A percentile compares a stretch with the other conserved stretches of the same genome.
Conservation (phyloP, 257 asterid genomes). For the Plantago elongata region DNA sequence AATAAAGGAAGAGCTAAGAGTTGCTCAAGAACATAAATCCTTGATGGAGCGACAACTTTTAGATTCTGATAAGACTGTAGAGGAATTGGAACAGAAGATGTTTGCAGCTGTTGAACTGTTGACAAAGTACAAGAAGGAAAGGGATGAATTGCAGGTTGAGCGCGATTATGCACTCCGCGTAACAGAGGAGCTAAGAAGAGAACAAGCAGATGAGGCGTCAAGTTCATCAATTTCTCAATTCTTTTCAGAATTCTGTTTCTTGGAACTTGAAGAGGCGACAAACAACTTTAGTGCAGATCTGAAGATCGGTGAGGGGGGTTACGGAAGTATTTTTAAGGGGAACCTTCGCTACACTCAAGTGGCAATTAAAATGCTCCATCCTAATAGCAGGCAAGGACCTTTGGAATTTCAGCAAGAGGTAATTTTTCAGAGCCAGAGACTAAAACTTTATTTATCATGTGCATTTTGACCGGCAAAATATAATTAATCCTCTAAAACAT, state of each 20-base stretch:
- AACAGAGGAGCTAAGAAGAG: slow-evolving; percentile 55
- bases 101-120: slow-evolving; percentile 67
- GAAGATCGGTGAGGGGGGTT: slow-evolving; percentile 89
- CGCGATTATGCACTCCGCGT: slow-evolving; percentile 57
- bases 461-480: background rate
- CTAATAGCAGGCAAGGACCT: slow-evolving; percentile 74
- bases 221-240: slow-evolving; percentile 45
- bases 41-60: slow-evolving; percentile 53
- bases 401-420: slow-evolving; percentile 88
- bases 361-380: slow-evolving; percentile 70
- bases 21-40: slow-evolving; percentile 48
- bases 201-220: slow-evolving; percentile 50
- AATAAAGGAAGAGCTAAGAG: slow-evolving; percentile 39
- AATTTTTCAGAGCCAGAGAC: slow-evolving; percentile 13
- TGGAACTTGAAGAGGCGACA: slow-evolving; percentile 81
- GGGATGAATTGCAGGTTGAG: slow-evolving; percentile 62
- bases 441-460: background rate
- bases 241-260: slow-evolving; percentile 60
- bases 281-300: slow-evolving; percentile 43
- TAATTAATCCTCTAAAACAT: background rate
- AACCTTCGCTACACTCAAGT: slow-evolving; percentile 72
- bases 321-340: slow-evolving; percentile 73
- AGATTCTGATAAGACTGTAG: slow-evolving; percentile 43
- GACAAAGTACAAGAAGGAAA: slow-evolving; percentile 74
- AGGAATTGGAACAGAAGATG: slow-evolving; percentile 76